Conservation (phyloP, 2,329 filamentous ascomycete genomes). For the Ascochyta fabae region DNA sequence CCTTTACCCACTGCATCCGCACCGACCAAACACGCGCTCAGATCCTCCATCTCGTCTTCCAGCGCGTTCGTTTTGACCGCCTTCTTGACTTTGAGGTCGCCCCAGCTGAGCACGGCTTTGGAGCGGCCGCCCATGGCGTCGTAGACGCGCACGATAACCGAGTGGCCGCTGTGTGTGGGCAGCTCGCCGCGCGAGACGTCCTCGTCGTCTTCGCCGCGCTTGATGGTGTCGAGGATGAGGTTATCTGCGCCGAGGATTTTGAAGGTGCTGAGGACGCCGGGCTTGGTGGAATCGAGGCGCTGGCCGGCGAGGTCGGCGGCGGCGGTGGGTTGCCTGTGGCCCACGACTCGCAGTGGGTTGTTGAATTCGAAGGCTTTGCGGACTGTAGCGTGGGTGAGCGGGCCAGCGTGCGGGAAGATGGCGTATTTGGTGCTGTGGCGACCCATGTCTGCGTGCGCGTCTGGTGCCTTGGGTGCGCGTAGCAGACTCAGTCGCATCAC, state of each 20-base stretch:
- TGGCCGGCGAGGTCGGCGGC: slow-evolving; percentile 7
- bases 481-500: slow-evolving; percentile 88
- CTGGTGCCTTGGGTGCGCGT: slow-evolving; percentile 87
- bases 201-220: slow-evolving; percentile 72
- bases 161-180: slow-evolving; percentile 70
- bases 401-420: slow-evolving; percentile 82
- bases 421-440: slow-evolving; percentile 86
- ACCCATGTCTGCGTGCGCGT: slow-evolving; percentile 94
- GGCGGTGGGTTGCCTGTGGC: slow-evolving; percentile 42
- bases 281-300: slow-evolving; percentile 14
- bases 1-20: slow-evolving; percentile 59
- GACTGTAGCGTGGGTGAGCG: slow-evolving; percentile 74
- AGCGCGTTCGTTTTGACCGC: slow-evolving; percentile 85
- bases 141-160: slow-evolving; percentile 84
- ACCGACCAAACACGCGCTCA: slow-evolving; percentile 19
- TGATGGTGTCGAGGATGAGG: slow-evolving; percentile 85
- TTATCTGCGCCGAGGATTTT: slow-evolving; percentile 68
- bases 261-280: slow-evolving; percentile 62
- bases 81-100: slow-evolving; percentile 71
- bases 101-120: slow-evolving; percentile 71
- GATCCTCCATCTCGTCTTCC: slow-evolving; percentile 78
- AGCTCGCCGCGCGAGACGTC: slow-evolving; percentile 63
- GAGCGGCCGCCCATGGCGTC: slow-evolving; percentile 85
- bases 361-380: slow-evolving; percentile 91
- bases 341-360: slow-evolving; percentile 70